Percentiles rank a stretch among this genome's conserved stretches.
phyloP scores from a whole-genome alignment of 108 stramenopile species.

The Cyclotella baltica region DNA sequence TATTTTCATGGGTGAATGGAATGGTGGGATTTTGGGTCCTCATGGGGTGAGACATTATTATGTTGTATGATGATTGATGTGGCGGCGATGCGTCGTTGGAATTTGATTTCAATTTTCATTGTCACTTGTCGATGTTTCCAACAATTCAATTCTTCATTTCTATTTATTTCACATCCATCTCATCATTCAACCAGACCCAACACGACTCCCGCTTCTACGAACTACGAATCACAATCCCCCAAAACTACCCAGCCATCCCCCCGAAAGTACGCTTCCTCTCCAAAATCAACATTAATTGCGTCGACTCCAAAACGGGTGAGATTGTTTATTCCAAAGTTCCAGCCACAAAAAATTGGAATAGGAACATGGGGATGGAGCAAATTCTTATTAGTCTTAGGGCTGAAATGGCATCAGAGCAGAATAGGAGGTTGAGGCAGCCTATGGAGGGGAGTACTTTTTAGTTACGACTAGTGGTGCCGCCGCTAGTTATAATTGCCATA shows the following conservation, averaged over 20 bases:
- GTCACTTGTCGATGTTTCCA: background rate
- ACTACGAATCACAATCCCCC: constrained; percentile 90
- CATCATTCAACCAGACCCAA: constrained; percentile 69
- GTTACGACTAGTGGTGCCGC: background rate
- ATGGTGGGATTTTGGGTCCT: constrained; percentile 96
- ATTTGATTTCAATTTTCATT: background rate
- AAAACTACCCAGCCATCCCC: constrained; percentile 90
- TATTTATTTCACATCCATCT: background rate
- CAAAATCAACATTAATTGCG: constrained; percentile 94
- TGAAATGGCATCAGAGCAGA: constrained; percentile 81
- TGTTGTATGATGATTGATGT: constrained; percentile 10
- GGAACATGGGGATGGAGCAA: constrained; percentile 91
- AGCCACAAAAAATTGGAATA: constrained; percentile 87
- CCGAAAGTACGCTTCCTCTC: constrained; percentile 93
- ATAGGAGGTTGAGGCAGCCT: constrained; percentile 84
- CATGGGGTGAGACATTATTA: constrained; percentile 79
- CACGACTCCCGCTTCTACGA: constrained; percentile 95
- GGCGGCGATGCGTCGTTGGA: background rate
- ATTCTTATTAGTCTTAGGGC: constrained; percentile 73
- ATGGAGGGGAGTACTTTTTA: constrained; percentile 81
- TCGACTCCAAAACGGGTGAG: constrained; percentile 82
- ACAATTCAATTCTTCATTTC: background rate
- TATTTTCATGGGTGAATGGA: constrained; percentile 96
- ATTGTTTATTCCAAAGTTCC: constrained; percentile 74
- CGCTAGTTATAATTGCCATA: too few species aligned